phyloP scores from a whole-genome alignment of 208 protist genomes.

The Trypanosoma cruzi region DNA sequence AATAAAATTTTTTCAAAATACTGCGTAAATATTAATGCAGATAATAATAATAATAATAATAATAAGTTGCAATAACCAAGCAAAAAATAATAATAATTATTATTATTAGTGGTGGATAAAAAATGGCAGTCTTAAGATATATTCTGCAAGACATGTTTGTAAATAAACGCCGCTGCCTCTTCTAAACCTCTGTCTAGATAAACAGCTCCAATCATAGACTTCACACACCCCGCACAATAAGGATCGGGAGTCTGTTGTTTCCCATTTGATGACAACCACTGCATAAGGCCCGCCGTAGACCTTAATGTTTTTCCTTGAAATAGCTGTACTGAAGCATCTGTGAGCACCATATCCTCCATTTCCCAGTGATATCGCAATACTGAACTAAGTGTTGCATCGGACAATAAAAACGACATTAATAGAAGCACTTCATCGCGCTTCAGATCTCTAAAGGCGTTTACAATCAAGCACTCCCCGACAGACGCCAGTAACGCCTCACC shows the following conservation, averaged over 20 bases:
- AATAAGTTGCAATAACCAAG: too few species aligned
- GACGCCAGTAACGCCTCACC: slow-evolving; percentile 63
- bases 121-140: slow-evolving; percentile 16
- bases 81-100: not conserved
- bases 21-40: too few species aligned
- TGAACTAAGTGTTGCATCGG: slow-evolving; percentile 61
- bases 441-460: slow-evolving; percentile 63
- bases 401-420: slow-evolving; percentile 51
- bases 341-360: slow-evolving; percentile 84
- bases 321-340: slow-evolving; percentile 73
- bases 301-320: slow-evolving; percentile 50
- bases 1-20: too few species aligned
- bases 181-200: slow-evolving; percentile 67
- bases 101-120: slow-evolving; percentile 13
- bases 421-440: slow-evolving; percentile 52
- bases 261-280: slow-evolving; percentile 56
- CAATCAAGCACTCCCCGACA: slow-evolving; percentile 46
- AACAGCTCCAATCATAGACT: slow-evolving; percentile 71
- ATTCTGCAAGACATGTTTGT: slow-evolving; percentile 52
- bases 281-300: slow-evolving; percentile 53
- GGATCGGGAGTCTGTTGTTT: slow-evolving; percentile 60
- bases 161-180: slow-evolving; percentile 52
- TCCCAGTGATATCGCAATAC: slow-evolving; percentile 74
- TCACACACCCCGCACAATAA: slow-evolving; percentile 70
- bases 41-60: slow-evolving; percentile 2